These are phyloP conservation scores for Oryza australiensis DNA, from an alignment of 176 grass and related monocot genomes.

Conservation along the genomic window DNA sequence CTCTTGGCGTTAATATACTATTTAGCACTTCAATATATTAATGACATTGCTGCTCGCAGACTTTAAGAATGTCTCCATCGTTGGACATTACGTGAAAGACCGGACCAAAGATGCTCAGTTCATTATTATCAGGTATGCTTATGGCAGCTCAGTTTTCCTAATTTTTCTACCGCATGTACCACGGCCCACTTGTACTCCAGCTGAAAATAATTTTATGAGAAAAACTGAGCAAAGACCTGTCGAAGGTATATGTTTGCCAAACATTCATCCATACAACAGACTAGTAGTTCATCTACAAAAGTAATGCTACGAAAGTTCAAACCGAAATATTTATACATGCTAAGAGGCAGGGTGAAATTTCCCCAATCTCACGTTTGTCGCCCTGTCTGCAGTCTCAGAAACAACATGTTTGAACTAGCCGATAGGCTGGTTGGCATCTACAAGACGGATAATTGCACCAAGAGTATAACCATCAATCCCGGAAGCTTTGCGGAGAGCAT, in stretches of 20 bases:
- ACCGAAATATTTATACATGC: background rate
- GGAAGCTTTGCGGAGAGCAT: conserved; percentile 57
- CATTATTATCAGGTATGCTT: conserved; percentile 88
- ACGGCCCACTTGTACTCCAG: background rate
- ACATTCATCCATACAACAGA: no score
- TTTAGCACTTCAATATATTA: background rate
- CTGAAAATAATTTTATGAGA: background rate
- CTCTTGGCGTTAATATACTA: background rate
- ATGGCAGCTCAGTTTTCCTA: background rate
- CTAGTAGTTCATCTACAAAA: background rate
- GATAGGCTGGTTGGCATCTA: conserved; percentile 94
- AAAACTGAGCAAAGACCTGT: background rate
- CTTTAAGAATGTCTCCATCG: conserved; percentile 98
- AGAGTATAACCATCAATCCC: conserved; percentile 88
- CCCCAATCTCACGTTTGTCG: background rate
- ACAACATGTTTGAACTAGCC: conserved; percentile 98
- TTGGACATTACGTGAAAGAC: conserved; percentile 98
- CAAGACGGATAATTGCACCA: conserved; percentile 99
- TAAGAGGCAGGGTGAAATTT: background rate
- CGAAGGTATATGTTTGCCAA: background rate
- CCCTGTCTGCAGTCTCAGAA: conserved; percentile 38
- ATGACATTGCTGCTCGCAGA: conserved; percentile 56
- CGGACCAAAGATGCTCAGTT: conserved; percentile 95
- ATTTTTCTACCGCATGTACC: background rate
- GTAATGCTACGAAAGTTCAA: background rate